A percentile compares a stretch with the other conserved stretches of the same genome.
phyloP scores from a whole-genome alignment of 2,329 filamentous ascomycete species.

The Cryphonectria nitschkei region DNA sequence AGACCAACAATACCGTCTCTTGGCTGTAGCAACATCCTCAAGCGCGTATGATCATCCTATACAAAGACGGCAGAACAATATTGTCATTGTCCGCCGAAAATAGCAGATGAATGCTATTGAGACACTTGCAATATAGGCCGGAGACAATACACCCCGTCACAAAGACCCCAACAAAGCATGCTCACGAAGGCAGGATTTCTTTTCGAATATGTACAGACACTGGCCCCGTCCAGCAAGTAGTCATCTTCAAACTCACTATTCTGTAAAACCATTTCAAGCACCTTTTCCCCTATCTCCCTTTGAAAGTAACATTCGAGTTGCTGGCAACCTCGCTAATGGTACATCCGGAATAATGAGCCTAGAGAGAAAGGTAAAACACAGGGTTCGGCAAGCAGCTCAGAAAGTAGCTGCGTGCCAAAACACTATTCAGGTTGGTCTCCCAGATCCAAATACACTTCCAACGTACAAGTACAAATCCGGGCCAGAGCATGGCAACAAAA shows the following conservation, averaged over 20 bases:
- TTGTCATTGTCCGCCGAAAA: background rate
- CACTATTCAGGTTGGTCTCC: slow-evolving; percentile 10
- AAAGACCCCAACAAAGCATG: slow-evolving; percentile 8
- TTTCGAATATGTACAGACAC: background rate
- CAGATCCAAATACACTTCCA: slow-evolving; percentile 9
- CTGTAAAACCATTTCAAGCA: background rate
- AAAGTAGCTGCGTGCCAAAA: background rate
- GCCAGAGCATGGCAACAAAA: background rate
- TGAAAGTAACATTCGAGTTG: background rate
- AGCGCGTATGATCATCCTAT: background rate
- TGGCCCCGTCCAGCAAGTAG: background rate
- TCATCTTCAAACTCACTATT: background rate
- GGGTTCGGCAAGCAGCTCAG: background rate
- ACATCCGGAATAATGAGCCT: background rate
- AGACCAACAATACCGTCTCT: background rate
- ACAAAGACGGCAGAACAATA: background rate
- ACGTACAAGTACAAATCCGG: slow-evolving; percentile 13
- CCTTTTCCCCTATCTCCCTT: no score
- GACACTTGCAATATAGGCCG: background rate
- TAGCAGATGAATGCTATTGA: background rate
- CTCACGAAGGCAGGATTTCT: background rate
- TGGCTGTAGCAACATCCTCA: background rate
- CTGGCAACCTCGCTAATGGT: background rate
- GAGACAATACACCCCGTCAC: background rate
- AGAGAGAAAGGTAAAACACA: background rate